Base-by-base conservation (phyloP, 208 protist genomes). In the Crithidia thermophila region DNA sequence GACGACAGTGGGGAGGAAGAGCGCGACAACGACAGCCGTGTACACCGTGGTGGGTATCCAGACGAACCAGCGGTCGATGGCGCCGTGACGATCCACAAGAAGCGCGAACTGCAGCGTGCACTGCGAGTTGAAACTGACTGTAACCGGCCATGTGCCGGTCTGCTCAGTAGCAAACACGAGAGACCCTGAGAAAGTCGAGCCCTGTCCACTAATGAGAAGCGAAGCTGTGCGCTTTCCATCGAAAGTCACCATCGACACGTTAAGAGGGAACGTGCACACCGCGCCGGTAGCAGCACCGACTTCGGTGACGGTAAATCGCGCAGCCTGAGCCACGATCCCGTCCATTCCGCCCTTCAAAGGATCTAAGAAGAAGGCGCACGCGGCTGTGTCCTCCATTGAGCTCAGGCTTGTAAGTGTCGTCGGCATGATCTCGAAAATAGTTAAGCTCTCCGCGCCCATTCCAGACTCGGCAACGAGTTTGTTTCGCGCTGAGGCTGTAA, bases 31-130 rank as follows among this genome's bases (percentile, higher is more conserved):
- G 6, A 80, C 47, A 18, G 28, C 78, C 4, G 75, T 75, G 55
- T 85, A 89, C 9, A 81, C 78, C 1, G 75, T 83, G 9, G 78
- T 70, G 1, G 83, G 86, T 23, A 89, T 82, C 86, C 86, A 92
- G 14, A 77, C 79, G 45, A 79, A 89, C 81, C 77, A 89, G 14
- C 21, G 62, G 21, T 80, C 57, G 47, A 92, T 84, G 16, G 70
- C 55, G 18, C 80, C 86, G 14, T 85, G 64, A 6, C 76, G 77
- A 30, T 81, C 64, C 0, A 79, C 34, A 3, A 89, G 47, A 5
- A 88, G 43, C 34, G 88, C 20, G 8, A 89, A 23, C 45, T 78
- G 70, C 25, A 84, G 10, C 6, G 64, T 20, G 67, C 86, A 92
- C 6, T 72, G 60, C 5, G 53, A 43, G 14, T 51, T 50, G 30